A percentile compares a stretch with the other conserved stretches of the same genome.
phyloP scores from a whole-genome alignment of 2,329 filamentous ascomycete species.

The Pseudopithomyces maydicus region DNA sequence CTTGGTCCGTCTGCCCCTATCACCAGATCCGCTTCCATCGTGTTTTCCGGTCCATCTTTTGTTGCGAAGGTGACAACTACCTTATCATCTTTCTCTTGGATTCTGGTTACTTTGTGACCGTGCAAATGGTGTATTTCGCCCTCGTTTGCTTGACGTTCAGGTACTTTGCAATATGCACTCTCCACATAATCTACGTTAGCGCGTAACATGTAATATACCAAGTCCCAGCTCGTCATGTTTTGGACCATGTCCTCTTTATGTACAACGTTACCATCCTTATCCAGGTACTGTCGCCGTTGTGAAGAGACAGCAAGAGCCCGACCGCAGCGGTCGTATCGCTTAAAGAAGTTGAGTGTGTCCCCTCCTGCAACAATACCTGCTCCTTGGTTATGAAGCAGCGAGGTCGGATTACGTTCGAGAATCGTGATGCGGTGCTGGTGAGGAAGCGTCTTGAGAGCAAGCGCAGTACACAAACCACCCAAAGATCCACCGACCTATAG shows the following conservation, averaged over 20 bases:
- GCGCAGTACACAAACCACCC: conserved; percentile 31
- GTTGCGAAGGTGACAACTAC: conserved; percentile 26
- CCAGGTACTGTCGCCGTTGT: conserved; percentile 31
- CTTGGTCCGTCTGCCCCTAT: conserved; percentile 40
- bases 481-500: conserved; percentile 37
- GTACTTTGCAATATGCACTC: conserved; percentile 32
- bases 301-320: conserved; percentile 32
- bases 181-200: conserved; percentile 38
- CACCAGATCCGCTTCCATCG: conserved; percentile 32
- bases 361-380: conserved; percentile 41
- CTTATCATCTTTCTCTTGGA: conserved; percentile 24
- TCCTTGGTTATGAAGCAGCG: conserved; percentile 37
- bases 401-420: conserved; percentile 37
- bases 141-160: conserved; percentile 11
- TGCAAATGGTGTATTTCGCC: conserved; percentile 27
- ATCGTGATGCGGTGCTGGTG: conserved; percentile 31
- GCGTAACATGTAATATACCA: conserved; percentile 38
- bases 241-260: conserved; percentile 35
- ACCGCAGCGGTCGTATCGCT: conserved; percentile 30
- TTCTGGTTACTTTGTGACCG: conserved; percentile 28
- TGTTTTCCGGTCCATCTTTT: conserved; percentile 17
- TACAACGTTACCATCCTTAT: conserved; percentile 33
- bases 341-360: conserved; percentile 35
- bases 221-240: conserved; percentile 44
- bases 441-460: conserved; percentile 34